These are phyloP conservation scores for Populus nigra DNA, from an alignment of 345 rosid genomes.

Conservation along the genomic window DNA sequence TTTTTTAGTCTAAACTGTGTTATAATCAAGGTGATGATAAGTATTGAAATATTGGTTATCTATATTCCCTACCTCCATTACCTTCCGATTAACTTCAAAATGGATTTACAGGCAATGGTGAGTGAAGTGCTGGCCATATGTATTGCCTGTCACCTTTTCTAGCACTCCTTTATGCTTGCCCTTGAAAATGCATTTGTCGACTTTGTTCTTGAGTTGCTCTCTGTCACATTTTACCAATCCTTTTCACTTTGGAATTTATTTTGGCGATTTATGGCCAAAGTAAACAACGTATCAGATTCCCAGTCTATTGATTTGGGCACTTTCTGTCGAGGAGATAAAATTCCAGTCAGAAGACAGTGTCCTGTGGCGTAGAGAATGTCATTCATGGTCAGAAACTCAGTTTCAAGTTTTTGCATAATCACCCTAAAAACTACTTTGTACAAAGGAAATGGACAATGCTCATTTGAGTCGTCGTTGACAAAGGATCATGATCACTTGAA, in stretches of 20 bases:
- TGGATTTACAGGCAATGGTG: not conserved
- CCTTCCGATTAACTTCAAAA: not conserved
- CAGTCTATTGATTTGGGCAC: not conserved
- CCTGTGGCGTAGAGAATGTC: not conserved
- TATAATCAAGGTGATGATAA: not conserved
- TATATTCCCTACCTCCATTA: not conserved
- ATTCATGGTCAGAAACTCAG: not conserved
- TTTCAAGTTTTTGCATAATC: not conserved
- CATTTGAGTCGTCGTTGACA: not conserved
- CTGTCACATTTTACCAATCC: constrained; percentile 1
- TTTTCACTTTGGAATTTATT: constrained; percentile 8
- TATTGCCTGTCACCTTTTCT: not conserved
- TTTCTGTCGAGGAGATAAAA: not conserved
- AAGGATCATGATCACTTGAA: not conserved
- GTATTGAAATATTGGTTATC: not conserved
- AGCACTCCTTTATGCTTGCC: not conserved
- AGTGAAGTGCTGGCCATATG: not conserved
- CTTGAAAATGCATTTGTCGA: not conserved
- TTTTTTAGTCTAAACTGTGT: not conserved
- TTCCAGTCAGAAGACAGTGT: not conserved
- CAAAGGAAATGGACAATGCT: not conserved
- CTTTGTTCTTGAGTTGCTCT: constrained; percentile 15
- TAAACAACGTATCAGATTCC: constrained; percentile 25
- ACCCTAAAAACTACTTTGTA: not conserved
- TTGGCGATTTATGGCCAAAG: not conserved